Percentiles rank a stretch among this genome's conserved stretches.
Evolutionary conservation across 306 rosid species (phyloP).

Genomic region (Cicer bijugum): DNA sequence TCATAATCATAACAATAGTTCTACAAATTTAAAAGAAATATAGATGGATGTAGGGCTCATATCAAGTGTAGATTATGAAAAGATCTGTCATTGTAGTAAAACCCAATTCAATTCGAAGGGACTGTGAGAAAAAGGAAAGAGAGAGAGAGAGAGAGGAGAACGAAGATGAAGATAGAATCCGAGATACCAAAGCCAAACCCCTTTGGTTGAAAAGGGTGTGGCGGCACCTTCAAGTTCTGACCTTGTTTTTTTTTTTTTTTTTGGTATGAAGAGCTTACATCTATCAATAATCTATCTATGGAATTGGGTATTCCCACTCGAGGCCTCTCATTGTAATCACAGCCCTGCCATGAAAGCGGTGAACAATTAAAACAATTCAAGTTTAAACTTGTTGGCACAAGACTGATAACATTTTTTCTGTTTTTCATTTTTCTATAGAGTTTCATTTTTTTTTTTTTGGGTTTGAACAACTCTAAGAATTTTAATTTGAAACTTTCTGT

Average conservation of each 20-base stretch:
- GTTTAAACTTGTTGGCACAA: too few species aligned
- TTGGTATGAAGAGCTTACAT: too few species aligned
- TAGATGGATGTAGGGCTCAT: conserved; percentile 55
- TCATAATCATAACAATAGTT: too few species aligned
- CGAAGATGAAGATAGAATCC: conserved; percentile 1
- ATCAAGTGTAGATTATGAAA: conserved; percentile 64
- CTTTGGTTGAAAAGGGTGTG: background rate
- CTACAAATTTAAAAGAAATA: background rate
- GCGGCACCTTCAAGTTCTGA: conserved; percentile 58
- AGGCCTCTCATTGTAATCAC: conserved; percentile 84
- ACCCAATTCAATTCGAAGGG: conserved; percentile 18
- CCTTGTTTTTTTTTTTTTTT: too few species aligned
- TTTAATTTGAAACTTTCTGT: too few species aligned
- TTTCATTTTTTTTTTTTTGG: too few species aligned
- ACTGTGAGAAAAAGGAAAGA: background rate
- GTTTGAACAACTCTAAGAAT: too few species aligned
- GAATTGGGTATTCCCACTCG: conserved; percentile 56
- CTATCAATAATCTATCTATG: background rate
- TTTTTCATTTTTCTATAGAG: too few species aligned
- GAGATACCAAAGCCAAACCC: conserved; percentile 55
- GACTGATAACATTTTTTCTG: too few species aligned
- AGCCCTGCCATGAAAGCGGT: conserved; percentile 41
- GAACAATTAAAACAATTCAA: too few species aligned
- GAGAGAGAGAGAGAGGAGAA: background rate
- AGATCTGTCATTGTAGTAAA: conserved; percentile 55